A percentile compares a stretch with the other conserved stretches of the same genome.
These are phyloP conservation scores for Voacanga thouarsii DNA, from an alignment of 257 asterid species.

Conservation along the genomic window DNA sequence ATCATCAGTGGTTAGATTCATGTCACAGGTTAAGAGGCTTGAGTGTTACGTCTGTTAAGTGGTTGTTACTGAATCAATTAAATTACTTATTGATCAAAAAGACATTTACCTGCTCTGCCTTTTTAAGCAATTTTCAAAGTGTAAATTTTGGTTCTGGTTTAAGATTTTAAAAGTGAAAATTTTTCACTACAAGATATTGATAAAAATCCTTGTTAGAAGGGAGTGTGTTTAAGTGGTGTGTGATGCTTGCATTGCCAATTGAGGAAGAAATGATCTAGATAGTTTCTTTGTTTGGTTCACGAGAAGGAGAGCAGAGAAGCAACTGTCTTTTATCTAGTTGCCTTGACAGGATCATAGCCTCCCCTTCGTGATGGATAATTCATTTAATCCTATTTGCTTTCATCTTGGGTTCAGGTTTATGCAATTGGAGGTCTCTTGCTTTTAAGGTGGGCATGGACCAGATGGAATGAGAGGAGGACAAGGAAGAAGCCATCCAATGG, in stretches of 20 bases:
- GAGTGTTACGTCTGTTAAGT: background rate
- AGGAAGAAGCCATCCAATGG: slow-evolving; percentile 51
- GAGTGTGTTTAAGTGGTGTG: background rate
- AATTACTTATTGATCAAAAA: background rate
- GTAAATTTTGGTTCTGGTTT: background rate
- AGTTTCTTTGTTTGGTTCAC: background rate
- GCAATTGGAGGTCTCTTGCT: slow-evolving; percentile 79
- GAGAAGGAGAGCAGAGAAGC: too few species aligned
- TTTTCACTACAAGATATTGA: background rate
- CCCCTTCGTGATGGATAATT: background rate
- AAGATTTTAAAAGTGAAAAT: background rate
- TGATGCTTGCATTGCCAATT: background rate
- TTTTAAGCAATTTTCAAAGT: background rate
- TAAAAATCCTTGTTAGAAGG: background rate
- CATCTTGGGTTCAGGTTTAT: slow-evolving; percentile 56
- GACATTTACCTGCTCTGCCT: background rate
- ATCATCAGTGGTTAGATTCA: background rate
- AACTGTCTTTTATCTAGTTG: background rate
- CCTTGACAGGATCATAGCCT: background rate
- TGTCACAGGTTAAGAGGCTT: background rate
- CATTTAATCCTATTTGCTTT: background rate
- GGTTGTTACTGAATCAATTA: background rate
- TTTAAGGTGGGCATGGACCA: slow-evolving; percentile 81
- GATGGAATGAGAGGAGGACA: slow-evolving; percentile 79
- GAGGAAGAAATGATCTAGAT: background rate